These are phyloP conservation scores for Colletotrichum sp. DNA, from an alignment of 2,329 filamentous ascomycete species.

Conservation along the genomic window DNA sequence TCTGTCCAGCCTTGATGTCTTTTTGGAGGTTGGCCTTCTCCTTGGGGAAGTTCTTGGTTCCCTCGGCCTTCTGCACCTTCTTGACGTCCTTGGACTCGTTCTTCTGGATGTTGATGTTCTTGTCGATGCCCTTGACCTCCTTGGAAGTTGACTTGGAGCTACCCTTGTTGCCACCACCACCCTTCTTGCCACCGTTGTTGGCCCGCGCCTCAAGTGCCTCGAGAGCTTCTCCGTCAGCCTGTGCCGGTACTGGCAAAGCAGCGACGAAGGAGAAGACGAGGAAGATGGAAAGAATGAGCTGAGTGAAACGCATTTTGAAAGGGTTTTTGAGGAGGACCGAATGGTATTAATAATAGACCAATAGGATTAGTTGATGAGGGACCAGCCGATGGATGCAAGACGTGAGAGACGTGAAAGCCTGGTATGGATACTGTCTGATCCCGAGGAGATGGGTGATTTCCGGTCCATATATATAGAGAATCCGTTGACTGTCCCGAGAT, in stretches of 20 bases:
- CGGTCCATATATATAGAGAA: not conserved
- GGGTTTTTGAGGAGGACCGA: fast-evolving
- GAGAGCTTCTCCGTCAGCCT: not conserved
- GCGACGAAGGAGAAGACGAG: not conserved
- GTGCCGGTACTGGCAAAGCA: constrained; percentile 3
- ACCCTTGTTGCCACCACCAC: not conserved
- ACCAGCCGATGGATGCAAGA: not conserved
- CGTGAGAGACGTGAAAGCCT: not conserved
- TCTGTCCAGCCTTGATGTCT: not conserved
- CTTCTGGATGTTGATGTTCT: constrained; percentile 10
- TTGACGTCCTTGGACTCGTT: not conserved
- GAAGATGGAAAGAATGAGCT: constrained; percentile 1
- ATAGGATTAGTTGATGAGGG: not conserved
- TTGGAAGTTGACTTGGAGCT: not conserved
- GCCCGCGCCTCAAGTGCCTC: not conserved
- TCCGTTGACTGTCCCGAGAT: not conserved
- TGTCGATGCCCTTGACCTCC: not conserved
- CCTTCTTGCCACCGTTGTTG: not conserved
- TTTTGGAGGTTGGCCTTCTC: not conserved
- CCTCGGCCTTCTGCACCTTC: not conserved
- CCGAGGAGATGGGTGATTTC: not conserved
- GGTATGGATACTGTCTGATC: fast-evolving
- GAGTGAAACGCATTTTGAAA: not conserved
- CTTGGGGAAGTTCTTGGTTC: not conserved
- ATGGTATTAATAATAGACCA: not conserved